Evolutionary conservation across 225 moss, liverwort and hornwort genomes (phyloP), one percentile per base, ranked within the genome.

Genomic region (Straminergon stramineum): DNA sequence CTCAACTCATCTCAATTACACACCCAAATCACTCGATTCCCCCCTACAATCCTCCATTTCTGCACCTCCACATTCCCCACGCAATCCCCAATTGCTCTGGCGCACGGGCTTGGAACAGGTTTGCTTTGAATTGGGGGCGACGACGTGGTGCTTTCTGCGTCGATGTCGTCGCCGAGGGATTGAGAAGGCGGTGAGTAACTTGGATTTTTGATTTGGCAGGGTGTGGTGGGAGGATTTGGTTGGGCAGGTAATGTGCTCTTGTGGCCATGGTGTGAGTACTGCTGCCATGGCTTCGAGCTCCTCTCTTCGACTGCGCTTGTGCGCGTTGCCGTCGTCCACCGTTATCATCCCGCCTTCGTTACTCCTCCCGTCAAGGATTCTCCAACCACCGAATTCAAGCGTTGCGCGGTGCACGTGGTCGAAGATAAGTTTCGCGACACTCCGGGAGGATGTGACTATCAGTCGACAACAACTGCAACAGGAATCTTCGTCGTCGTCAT

Each of bases 251-350:
- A 93, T 91, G 92, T 82, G 91, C 91, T 89, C 85, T 32, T 84
- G 91, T 53, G 89, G 92, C 87, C 89, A 91, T 91, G 92, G 92
- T 93, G 89, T 93, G 91, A 88, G 31, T 56, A 89, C 87, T 60
- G 91, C 92, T 48, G 83, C 83, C 88, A 93, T 93, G 92, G 91
- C 92, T 48, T 91, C 91, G 60, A 88, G 86, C 84, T 68, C 84
- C 56, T 81, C 90, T 45, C 60, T 90, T 8, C 92, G 24, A 53
- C 64, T 91, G 87, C 89, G 85, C 14, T 58, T 89, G 82, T 89
- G 92, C 73, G 67, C 84, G 73, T 65, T 90, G 65, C 90, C 90
- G 68, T 92, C 90, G 75, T 92, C 88, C 67, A 84, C 89, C 58
- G 60, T 81, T 41, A 52, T 83, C 75, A 70, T 91, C 58, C 85